Percentiles rank a stretch among this genome's conserved stretches.
phyloP scores from a whole-genome alignment of 106 monocot genomes.

The Xerophyta viscosa region DNA sequence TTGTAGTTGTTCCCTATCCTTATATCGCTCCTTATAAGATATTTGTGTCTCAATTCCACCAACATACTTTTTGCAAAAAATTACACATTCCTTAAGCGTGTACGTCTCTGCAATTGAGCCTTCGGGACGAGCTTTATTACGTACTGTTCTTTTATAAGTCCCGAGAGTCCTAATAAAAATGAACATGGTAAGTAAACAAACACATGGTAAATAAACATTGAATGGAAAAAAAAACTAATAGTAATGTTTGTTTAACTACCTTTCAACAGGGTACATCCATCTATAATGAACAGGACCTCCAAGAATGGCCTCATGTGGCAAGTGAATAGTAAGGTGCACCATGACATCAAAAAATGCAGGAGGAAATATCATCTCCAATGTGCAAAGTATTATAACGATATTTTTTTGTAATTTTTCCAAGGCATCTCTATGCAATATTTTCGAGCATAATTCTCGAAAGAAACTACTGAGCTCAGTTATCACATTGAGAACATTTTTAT shows the following conservation, averaged over 20 bases:
- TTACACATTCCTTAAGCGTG: background rate
- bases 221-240: background rate
- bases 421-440: background rate
- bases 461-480: background rate
- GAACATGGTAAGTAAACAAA: background rate
- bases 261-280: constrained; percentile 13
- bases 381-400: background rate
- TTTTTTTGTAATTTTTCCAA: background rate
- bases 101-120: background rate
- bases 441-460: background rate
- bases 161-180: background rate
- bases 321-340: constrained; percentile 10
- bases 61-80: too few relatives aligned
- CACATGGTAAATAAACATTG: background rate
- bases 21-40: background rate
- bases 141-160: background rate
- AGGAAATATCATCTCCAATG: constrained; percentile 1
- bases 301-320: background rate
- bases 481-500: background rate
- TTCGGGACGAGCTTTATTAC: background rate
- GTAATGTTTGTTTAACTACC: background rate
- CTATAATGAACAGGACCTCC: constrained; percentile 6
- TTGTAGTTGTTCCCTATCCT: background rate
- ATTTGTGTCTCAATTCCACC: background rate
- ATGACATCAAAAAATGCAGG: constrained; percentile 13